phyloP scores from a whole-genome alignment of 106 monocot species.

The Amphibolis antarctica region DNA sequence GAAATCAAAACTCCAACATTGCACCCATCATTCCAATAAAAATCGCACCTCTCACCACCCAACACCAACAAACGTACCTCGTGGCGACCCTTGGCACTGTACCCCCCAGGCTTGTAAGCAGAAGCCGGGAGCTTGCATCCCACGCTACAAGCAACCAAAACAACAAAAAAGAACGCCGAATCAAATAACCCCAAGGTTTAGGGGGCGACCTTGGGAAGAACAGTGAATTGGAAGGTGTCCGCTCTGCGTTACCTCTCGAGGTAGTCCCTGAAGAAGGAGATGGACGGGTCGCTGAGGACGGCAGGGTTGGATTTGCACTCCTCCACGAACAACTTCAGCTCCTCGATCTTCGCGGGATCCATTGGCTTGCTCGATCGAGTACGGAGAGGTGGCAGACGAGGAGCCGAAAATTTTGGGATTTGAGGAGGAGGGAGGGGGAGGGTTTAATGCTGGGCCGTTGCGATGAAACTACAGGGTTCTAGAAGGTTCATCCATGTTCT shows the following conservation, averaged over 20 bases:
- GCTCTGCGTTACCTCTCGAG: conserved; percentile 50
- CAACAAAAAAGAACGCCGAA: background rate
- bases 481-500: no score
- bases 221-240: background rate
- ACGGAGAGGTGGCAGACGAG: background rate
- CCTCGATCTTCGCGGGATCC: conserved; percentile 63
- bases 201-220: background rate
- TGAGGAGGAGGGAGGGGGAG: no score
- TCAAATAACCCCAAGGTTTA: background rate
- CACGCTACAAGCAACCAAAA: conserved; percentile 28
- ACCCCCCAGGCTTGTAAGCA: conserved; percentile 27
- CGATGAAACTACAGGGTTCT: no score
- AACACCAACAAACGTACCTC: conserved; percentile 13
- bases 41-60: background rate
- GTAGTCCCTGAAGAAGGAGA: conserved; percentile 82
- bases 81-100: conserved; percentile 13
- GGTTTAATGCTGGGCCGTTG: no score
- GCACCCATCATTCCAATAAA: background rate
- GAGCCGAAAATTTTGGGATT: background rate
- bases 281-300: conserved; percentile 56
- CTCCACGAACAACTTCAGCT: conserved; percentile 65
- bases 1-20: no score
- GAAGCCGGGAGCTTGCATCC: conserved; percentile 67
- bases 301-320: conserved; percentile 63
- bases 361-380: conserved; percentile 4